A percentile compares a stretch with the other conserved stretches of the same genome.
phyloP scores from a whole-genome alignment of 2,329 filamentous ascomycete species.

The Camptophora hylomeconis region DNA sequence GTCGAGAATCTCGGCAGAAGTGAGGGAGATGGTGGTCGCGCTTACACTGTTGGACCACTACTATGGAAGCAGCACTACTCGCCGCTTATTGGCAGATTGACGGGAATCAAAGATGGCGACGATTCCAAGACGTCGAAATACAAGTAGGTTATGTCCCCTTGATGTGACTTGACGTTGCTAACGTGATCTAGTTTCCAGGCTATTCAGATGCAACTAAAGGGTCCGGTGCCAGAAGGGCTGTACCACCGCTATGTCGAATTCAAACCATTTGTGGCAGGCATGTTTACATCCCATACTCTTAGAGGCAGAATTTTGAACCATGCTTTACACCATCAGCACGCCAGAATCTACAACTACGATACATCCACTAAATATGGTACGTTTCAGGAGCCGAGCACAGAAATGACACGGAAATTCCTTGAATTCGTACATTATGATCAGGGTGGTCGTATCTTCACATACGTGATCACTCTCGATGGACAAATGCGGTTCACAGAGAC shows the following conservation, averaged over 20 bases:
- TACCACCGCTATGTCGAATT: constrained; percentile 94
- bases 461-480: constrained; percentile 77
- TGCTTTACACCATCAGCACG: constrained; percentile 80
- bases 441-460: constrained; percentile 79
- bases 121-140: constrained; percentile 56
- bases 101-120: constrained; percentile 55
- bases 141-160: constrained; percentile 44
- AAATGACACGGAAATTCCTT: constrained; percentile 67
- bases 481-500: constrained; percentile 88
- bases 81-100: constrained; percentile 71
- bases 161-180: constrained; percentile 1
- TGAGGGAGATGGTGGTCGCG: constrained; percentile 48
- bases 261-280: constrained; percentile 73
- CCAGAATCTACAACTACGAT: constrained; percentile 80
- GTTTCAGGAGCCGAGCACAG: constrained; percentile 52
- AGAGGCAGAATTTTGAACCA: constrained; percentile 70
- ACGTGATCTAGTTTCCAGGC: constrained; percentile 62
- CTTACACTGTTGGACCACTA: constrained; percentile 69
- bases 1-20: constrained; percentile 68
- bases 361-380: constrained; percentile 58
- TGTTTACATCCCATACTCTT: constrained; percentile 70
- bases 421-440: constrained; percentile 78
- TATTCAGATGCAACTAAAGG: constrained; percentile 75
- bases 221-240: constrained; percentile 64
- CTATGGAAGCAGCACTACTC: constrained; percentile 75